Base-by-base conservation (phyloP, 352 stramenopile species). In the Pythium coloratum region DNA sequence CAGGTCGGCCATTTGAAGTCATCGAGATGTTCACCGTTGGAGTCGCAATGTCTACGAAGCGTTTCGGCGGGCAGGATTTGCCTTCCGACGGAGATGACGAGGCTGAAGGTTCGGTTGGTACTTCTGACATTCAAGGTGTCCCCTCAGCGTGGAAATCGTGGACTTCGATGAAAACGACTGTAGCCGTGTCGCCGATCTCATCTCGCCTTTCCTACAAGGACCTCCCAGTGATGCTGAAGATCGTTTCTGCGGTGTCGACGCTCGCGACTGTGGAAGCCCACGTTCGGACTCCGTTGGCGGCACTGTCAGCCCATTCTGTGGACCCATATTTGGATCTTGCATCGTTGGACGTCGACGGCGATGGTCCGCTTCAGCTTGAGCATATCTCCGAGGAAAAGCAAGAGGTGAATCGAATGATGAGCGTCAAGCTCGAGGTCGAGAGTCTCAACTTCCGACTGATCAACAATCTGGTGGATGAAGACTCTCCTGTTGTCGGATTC, bases 401-500 rank as follows among this genome's bases (percentile, higher is more conserved):
- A 28, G 38, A 54, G 14, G 13, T 18, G 16, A 58, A 56, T 20
- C 49, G 53, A 24, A 24, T 69, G 33, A n/a, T 70, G 14, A 28
- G 50, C 3, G 44, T 70, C 28, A 42, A 33, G 13, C 12, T 89
- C 14, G 38, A 76, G 34, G 57, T 80, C 33, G 73, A 64, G 34
- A 76, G 75, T 6, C 18, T 90, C 54, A 77, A 88, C 33, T 91
- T 95, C 38, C 75, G 76, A 7, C 55, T 95, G 72, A 88, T 95
- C 60, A 91, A 95, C 67, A 93, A 93, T 51, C 86, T 95, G 26
- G 86, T 88, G 5, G 83, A 88, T 24, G 84, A 95, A 63, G 83
- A 88, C 47, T 92, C 83, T 18, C 84, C 86, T 20, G 86, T 95
- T 4, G 68, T 95, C 18, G 82, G 87, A 12, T 76, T 91, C 28